Evolutionary conservation across 768 basidiomycete species (phyloP).

Genomic region (Boletellus ananas): DNA sequence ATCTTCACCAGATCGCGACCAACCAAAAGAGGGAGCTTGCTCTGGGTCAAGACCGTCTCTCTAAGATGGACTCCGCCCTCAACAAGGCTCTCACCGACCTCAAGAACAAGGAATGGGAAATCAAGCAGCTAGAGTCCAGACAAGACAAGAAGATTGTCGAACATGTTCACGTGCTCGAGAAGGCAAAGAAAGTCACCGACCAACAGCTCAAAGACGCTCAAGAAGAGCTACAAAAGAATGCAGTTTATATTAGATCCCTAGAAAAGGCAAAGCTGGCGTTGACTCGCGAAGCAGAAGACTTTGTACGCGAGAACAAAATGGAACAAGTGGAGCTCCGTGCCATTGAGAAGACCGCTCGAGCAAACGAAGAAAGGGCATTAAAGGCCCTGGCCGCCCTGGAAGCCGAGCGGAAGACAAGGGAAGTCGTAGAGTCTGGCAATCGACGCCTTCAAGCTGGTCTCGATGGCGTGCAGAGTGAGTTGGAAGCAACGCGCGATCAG

Average conservation of each 20-base stretch:
- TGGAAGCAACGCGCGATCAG: slow-evolving; percentile 52
- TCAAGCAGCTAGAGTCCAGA: slow-evolving; percentile 78
- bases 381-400: slow-evolving; percentile 60
- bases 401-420: slow-evolving; percentile 61
- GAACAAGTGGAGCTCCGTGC: slow-evolving; percentile 62
- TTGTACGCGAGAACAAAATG: slow-evolving; percentile 66
- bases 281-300: slow-evolving; percentile 79
- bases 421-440: slow-evolving; percentile 60
- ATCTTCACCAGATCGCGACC: slow-evolving; percentile 64
- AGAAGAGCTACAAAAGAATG: slow-evolving; percentile 69
- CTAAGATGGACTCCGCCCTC: slow-evolving; percentile 74
- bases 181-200: slow-evolving; percentile 93
- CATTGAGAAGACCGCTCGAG: slow-evolving; percentile 62
- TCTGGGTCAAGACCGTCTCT: slow-evolving; percentile 62
- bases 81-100: slow-evolving; percentile 79
- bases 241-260: slow-evolving; percentile 76
- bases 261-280: slow-evolving; percentile 77
- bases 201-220: slow-evolving; percentile 82
- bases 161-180: slow-evolving; percentile 93
- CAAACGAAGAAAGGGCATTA: slow-evolving; percentile 57
- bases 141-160: slow-evolving; percentile 99
- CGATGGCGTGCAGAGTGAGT: slow-evolving; percentile 50
- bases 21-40: slow-evolving; percentile 67
- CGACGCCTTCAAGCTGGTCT: slow-evolving; percentile 61
- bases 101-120: slow-evolving; percentile 78